Conservation (phyloP, 179 eudicot species). For the Vitellaria paradoxa region DNA sequence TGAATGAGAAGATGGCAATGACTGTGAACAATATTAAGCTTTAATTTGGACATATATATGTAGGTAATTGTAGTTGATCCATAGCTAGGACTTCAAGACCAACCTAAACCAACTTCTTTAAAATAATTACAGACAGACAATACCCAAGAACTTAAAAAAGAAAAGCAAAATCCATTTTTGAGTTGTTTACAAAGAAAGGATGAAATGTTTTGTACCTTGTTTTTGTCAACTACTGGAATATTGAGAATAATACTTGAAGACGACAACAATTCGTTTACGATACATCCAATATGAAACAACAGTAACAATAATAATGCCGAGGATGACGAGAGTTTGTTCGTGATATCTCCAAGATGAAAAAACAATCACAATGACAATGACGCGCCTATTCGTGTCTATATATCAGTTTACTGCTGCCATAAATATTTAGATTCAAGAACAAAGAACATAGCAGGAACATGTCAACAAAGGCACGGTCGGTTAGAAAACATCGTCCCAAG, state of each 20-base stretch:
- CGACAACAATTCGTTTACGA: not conserved
- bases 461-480: no score
- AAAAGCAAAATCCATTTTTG: no score
- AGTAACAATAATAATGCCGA: not conserved
- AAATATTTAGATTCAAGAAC: no score
- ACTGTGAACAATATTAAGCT: not conserved
- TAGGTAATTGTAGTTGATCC: conserved; percentile 1
- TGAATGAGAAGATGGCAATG: conserved; percentile 4
- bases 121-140: not conserved
- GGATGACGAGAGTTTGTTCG: not conserved
- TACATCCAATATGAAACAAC: not conserved
- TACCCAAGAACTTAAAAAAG: not conserved
- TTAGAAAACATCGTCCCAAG: no score
- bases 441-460: no score
- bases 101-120: not conserved
- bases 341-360: no score
- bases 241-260: not conserved
- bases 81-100: not conserved
- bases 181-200: no score
- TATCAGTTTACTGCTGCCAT: no score
- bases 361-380: no score
- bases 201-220: no score
- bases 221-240: no score
- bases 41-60: not conserved
- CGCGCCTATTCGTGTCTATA: no score